A percentile compares a stretch with the other conserved stretches of the same genome.
phyloP scores from a whole-genome alignment of 306 rosid genomes.

The Echinosophora koreensis region DNA sequence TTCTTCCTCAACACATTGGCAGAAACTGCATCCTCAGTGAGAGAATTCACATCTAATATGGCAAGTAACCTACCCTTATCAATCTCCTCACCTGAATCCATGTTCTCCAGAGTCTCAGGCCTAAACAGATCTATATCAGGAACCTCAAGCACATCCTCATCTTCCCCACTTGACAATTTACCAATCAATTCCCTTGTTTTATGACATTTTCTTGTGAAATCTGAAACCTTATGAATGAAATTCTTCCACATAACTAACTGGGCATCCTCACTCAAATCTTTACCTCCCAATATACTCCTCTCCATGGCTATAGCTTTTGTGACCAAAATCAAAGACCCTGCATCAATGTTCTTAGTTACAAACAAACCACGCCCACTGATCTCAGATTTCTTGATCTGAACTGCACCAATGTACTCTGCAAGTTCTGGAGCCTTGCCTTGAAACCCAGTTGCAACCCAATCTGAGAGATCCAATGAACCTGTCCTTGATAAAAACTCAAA shows the following conservation, averaged over 20 bases:
- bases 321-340: conserved; percentile 71
- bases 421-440: conserved; percentile 73
- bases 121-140: conserved; percentile 65
- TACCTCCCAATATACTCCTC: conserved; percentile 74
- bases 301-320: conserved; percentile 77
- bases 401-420: conserved; percentile 73
- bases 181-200: conserved; percentile 60
- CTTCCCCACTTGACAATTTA: conserved; percentile 72
- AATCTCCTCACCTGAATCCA: conserved; percentile 35
- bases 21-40: conserved; percentile 72
- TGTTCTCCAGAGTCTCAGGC: conserved; percentile 52
- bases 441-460: conserved; percentile 74
- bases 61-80: conserved; percentile 63
- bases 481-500: conserved; percentile 71
- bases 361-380: conserved; percentile 83
- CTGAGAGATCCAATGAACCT: conserved; percentile 80
- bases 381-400: conserved; percentile 72
- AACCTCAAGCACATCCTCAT: conserved; percentile 70
- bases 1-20: conserved; percentile 79
- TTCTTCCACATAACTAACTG: conserved; percentile 93
- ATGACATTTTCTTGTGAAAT: conserved; percentile 52
- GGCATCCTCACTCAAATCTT: conserved; percentile 72
- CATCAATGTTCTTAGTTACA: conserved; percentile 71
- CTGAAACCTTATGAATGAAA: conserved; percentile 66
- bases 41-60: conserved; percentile 83